A percentile compares a stretch with the other conserved stretches of the same genome.
These are phyloP conservation scores for Neospora caninum DNA, from an alignment of 169 alveolate genomes.

Conservation along the genomic window DNA sequence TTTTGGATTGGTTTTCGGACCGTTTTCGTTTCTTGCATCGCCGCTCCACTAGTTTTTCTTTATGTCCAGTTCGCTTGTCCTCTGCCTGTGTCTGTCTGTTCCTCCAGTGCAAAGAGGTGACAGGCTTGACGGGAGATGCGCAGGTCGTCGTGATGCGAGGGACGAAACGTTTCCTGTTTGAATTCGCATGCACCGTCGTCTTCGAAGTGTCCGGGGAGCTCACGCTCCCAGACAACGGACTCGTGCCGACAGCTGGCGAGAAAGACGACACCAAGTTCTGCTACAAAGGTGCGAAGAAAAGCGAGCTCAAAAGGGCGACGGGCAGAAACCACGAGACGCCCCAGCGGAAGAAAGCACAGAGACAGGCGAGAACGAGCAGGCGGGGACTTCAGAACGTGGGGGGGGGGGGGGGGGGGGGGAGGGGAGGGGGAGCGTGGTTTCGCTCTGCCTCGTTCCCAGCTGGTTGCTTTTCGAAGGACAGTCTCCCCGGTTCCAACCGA, in stretches of 20 bases:
- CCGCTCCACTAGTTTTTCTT: no score
- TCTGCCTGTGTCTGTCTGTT: background rate
- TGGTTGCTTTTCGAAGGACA: no score
- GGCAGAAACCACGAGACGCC: no score
- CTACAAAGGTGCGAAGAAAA: slow-evolving; percentile 6
- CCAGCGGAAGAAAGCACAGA: background rate
- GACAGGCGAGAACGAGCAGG: no score
- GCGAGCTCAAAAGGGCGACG: background rate
- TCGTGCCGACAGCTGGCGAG: background rate
- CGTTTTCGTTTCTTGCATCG: no score
- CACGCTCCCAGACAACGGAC: background rate
- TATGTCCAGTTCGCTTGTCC: no score
- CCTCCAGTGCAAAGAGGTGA: slow-evolving; percentile 44
- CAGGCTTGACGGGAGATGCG: slow-evolving; percentile 73
- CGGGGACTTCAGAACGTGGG: no score
- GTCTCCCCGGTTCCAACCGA: no score
- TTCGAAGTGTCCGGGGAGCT: slow-evolving; percentile 9
- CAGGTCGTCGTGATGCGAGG: slow-evolving; percentile 74
- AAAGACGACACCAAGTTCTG: background rate
- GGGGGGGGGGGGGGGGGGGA: no score
- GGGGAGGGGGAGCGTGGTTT: no score
- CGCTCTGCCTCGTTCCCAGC: no score
- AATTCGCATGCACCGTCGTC: slow-evolving; percentile 51
- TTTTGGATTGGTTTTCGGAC: no score
- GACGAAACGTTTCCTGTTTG: slow-evolving; percentile 71